Evolutionary conservation across 2,329 filamentous ascomycete species (phyloP).

Genomic region (Periconia digitata): DNA sequence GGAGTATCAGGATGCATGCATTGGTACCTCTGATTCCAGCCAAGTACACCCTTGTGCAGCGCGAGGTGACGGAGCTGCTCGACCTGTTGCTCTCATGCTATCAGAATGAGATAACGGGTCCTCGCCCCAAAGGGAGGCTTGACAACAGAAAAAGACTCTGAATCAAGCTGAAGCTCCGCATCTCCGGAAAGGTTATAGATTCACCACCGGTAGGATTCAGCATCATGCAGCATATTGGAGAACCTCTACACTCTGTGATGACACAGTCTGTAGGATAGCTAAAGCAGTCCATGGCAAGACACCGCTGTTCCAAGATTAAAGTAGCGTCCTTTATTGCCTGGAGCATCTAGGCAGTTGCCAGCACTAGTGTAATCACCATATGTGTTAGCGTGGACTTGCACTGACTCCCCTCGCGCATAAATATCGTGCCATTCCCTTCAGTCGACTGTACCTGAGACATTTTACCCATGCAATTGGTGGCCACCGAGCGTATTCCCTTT

Average conservation of each 20-base stretch:
- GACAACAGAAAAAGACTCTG: background rate
- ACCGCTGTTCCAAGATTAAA: too few relatives aligned
- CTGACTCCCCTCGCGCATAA: too few relatives aligned
- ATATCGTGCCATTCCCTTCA: background rate
- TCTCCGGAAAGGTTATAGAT: too few relatives aligned
- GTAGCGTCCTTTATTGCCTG: background rate
- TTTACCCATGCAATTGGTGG: too few relatives aligned
- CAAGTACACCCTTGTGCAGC: slow-evolving; percentile 27
- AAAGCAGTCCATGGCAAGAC: too few relatives aligned
- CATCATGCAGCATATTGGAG: too few relatives aligned
- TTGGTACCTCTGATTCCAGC: slow-evolving; percentile 24
- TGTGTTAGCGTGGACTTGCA: background rate
- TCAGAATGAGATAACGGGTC: background rate
- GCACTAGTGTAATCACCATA: background rate
- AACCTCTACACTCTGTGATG: too few relatives aligned
- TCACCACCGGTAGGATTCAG: too few relatives aligned
- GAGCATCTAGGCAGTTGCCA: background rate
- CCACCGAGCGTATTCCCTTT: background rate
- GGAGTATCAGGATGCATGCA: slow-evolving; percentile 29
- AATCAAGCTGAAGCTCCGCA: too few relatives aligned
- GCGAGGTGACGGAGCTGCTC: slow-evolving; percentile 20
- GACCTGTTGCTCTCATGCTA: slow-evolving; percentile 8
- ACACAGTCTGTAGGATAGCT: too few relatives aligned
- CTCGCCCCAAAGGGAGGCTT: background rate
- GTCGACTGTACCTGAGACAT: background rate